Conservation (phyloP, 208 protist genomes). For the Crithidia acanthocephali region DNA sequence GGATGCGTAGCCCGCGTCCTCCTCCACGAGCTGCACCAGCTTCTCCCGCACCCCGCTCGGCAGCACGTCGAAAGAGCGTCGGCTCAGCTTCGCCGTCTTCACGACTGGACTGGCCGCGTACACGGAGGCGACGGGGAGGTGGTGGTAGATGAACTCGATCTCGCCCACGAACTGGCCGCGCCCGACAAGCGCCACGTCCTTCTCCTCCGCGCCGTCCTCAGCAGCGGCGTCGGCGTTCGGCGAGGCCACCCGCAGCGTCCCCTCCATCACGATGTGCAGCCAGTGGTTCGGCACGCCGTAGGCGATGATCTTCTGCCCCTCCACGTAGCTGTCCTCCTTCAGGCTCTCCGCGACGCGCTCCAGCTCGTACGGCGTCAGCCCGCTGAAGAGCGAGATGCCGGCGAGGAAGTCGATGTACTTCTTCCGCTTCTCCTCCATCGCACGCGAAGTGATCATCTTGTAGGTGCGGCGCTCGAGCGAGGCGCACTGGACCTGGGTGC, state of each 20-base stretch:
- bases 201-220: slow-evolving; percentile 29
- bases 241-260: slow-evolving; percentile 53
- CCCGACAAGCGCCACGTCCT: slow-evolving; percentile 41
- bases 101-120: slow-evolving; percentile 47
- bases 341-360: slow-evolving; percentile 55
- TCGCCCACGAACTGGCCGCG: slow-evolving; percentile 64
- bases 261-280: slow-evolving; percentile 79
- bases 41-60: slow-evolving; percentile 36
- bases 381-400: slow-evolving; percentile 43
- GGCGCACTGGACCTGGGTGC: slow-evolving; percentile 45
- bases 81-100: slow-evolving; percentile 69
- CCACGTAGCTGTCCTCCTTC: slow-evolving; percentile 51
- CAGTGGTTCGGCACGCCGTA: slow-evolving; percentile 61
- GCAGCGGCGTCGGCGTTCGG: slow-evolving; percentile 16
- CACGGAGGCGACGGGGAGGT: slow-evolving; percentile 69
- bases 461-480: slow-evolving; percentile 73
- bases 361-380: slow-evolving; percentile 42
- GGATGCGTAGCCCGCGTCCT: slow-evolving; percentile 48
- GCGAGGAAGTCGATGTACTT: slow-evolving; percentile 64
- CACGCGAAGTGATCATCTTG: slow-evolving; percentile 64
- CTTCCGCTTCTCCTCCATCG: slow-evolving; percentile 58
- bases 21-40: slow-evolving; percentile 40
- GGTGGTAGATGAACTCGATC: slow-evolving; percentile 76
- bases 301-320: slow-evolving; percentile 62
- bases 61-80: slow-evolving; percentile 75